Percentiles rank a stretch among this genome's conserved stretches.
Evolutionary conservation across 1,284 basidiomycete genomes (phyloP).

Genomic region (Fomitopsis pinicola): DNA sequence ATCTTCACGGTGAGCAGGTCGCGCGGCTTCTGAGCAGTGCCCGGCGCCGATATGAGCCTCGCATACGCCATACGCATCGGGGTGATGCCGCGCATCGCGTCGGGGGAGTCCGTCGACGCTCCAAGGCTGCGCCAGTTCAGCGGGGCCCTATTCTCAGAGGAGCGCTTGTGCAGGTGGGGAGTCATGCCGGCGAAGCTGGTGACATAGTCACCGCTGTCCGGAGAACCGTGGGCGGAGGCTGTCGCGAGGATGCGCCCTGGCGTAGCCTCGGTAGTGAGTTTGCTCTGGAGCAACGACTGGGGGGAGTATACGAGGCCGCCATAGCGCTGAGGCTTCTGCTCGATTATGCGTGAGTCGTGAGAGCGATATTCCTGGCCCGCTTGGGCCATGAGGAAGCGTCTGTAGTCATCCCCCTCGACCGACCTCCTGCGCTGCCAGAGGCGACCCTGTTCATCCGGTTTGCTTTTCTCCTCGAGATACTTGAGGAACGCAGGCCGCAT

Average conservation of each 20-base stretch:
- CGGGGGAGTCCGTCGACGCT: constrained; percentile 1
- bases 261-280: constrained; percentile 44
- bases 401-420: constrained; percentile 11
- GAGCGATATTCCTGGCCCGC: constrained; percentile 21
- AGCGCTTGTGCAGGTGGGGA: constrained; percentile 11
- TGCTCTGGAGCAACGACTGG: constrained; percentile 47
- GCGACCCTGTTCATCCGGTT: constrained; percentile 19
- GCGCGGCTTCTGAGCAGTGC: constrained; percentile 25
- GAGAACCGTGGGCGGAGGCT: not conserved
- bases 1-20: constrained; percentile 17
- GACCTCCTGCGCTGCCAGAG: constrained; percentile 29
- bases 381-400: constrained; percentile 26
- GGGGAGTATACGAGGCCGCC: constrained; percentile 61
- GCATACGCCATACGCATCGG: constrained; percentile 26
- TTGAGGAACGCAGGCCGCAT: constrained; percentile 53
- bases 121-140: constrained; percentile 14
- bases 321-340: constrained; percentile 58
- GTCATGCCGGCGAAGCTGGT: constrained; percentile 29
- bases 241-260: constrained; percentile 54
- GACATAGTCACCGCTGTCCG: constrained; percentile 6
- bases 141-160: not conserved
- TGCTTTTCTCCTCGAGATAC: constrained; percentile 24
- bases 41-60: constrained; percentile 23
- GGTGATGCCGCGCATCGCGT: constrained; percentile 6
- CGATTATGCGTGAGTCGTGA: constrained; percentile 40